These are phyloP conservation scores for Lachnellula occidentalis DNA, from an alignment of 2,329 filamentous ascomycete species.

Conservation along the genomic window DNA sequence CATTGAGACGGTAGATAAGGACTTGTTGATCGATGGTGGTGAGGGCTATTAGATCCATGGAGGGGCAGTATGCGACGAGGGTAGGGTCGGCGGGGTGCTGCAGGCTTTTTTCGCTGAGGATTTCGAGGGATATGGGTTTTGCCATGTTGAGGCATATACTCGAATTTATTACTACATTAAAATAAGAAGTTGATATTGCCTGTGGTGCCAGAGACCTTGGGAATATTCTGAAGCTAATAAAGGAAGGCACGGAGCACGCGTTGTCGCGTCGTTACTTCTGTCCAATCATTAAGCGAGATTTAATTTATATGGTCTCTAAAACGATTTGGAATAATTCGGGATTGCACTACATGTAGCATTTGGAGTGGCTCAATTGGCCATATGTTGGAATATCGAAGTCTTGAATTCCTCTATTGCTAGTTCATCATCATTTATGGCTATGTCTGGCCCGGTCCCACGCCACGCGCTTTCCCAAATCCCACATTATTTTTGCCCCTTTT, in stretches of 20 bases:
- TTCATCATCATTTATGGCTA: constrained; percentile 11
- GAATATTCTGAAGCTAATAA: background rate
- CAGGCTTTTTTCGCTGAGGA: constrained; percentile 53
- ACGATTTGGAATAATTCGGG: background rate
- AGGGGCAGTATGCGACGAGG: constrained; percentile 71
- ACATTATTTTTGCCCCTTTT: constrained; percentile 19
- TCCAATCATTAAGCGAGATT: background rate
- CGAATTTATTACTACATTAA: background rate
- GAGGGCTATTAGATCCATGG: constrained; percentile 76
- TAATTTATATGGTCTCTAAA: constrained; percentile 3
- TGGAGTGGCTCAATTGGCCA: background rate
- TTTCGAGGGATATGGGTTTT: constrained; percentile 25
- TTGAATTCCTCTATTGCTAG: constrained; percentile 13
- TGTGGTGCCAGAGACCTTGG: no score
- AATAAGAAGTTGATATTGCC: background rate
- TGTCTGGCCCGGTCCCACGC: constrained; percentile 14
- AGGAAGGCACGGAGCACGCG: background rate
- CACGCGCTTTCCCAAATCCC: constrained; percentile 19
- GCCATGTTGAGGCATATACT: constrained; percentile 18
- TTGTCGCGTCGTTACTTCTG: background rate
- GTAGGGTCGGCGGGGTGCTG: constrained; percentile 48
- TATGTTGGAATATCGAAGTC: background rate
- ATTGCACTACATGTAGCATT: no score
- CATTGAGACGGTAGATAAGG: constrained; percentile 71
- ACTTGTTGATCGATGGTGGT: constrained; percentile 64